Evolutionary conservation across 805 yeast genomes (phyloP), one percentile per base, ranked within the genome.

Genomic region (Candida krabiensis): DNA sequence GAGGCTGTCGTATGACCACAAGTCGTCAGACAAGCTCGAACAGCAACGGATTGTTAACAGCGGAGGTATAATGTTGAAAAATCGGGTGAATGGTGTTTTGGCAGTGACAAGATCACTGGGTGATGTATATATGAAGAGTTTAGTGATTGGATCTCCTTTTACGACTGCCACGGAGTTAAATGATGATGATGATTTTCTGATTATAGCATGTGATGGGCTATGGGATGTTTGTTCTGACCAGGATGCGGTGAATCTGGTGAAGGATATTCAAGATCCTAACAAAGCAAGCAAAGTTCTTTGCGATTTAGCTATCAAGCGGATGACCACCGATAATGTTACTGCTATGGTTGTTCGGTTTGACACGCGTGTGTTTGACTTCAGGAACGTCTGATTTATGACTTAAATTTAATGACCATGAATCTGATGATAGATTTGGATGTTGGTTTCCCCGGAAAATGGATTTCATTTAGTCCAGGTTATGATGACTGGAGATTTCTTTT

Each of bases 81-180:
- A 87, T 44, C 74, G 99, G 51, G 99, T 91, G 18, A 93, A 91
- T 60, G 99, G 98, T 3, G 89, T 91, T 61, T 71, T 93, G 34
- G 98, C 98, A 0, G 96, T 91, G 9, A 88, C 96, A 2, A 70
- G 99, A 45, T 84, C 98, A 2, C 69, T 91, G 30, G 99, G 99
- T 14, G 98, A 91, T 59, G 73, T 82, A n/a, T 90, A 87, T 60
- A 83, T 91, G 79, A 95, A 91, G 59, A 85, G 82, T 35, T 67
- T 86, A 40, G 96, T 91, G 14, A 79, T 88, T 22, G 96, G 96
- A 0, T 79, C 80, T 38, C 99, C 99, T 1, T 91, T 83, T 56
- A 91, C 99, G 0, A 87, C 98, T 0, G 79, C 88, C 31, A 88
- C 95, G 1, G 88, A 81, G 53, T 69, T 93, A 21, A 71, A 71